Evolutionary conservation across 192 early-diverging fungal genomes (phyloP).

Genomic region (Entomortierella beljakovae): DNA sequence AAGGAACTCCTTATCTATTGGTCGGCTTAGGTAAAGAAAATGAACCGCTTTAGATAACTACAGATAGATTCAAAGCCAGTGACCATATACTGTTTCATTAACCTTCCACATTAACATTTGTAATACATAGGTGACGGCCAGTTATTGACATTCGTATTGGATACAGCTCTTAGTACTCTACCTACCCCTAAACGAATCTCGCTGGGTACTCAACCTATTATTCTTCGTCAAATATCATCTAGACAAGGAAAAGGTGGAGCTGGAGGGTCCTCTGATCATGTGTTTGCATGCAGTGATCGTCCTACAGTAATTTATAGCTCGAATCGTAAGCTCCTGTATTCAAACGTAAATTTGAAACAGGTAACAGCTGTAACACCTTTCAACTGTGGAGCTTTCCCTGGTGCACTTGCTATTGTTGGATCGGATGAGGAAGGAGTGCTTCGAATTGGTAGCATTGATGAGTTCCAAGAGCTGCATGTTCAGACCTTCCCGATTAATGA

Average conservation of each 20-base stretch:
- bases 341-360: constrained; percentile 82
- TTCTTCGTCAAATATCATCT: constrained; percentile 57
- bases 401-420: constrained; percentile 69
- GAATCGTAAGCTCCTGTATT: constrained; percentile 80
- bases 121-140: constrained; percentile 89
- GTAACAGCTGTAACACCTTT: constrained; percentile 76
- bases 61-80: neutral
- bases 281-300: constrained; percentile 87
- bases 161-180: constrained; percentile 50
- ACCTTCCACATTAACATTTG: neutral
- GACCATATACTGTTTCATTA: neutral
- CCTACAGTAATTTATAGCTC: constrained; percentile 82
- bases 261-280: constrained; percentile 40
- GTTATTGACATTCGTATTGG: constrained; percentile 77
- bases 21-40: constrained; percentile 73
- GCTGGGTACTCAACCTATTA: constrained; percentile 82
- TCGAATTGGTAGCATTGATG: constrained; percentile 81
- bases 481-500: constrained; percentile 72
- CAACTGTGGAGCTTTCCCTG: constrained; percentile 59
- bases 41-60: neutral
- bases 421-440: constrained; percentile 66
- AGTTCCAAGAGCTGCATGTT: constrained; percentile 88
- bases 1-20: constrained; percentile 74
- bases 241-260: neutral
- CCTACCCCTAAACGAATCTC: constrained; percentile 70